Evolutionary conservation across 148 eudicot species (phyloP).

Genomic region (Camellia sinensis): DNA sequence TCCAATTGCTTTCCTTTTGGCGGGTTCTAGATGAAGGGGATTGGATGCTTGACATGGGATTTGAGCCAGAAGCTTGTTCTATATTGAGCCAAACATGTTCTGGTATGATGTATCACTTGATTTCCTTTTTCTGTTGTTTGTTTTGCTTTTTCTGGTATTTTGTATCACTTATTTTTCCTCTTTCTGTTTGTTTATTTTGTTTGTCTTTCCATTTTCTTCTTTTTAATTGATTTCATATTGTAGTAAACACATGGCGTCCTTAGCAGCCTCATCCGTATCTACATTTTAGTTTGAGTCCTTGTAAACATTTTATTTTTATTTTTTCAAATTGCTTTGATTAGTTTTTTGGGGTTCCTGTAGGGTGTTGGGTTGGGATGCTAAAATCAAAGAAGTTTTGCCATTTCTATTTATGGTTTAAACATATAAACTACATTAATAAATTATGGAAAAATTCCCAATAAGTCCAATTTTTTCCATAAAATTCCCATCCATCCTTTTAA

Average conservation of each 20-base stretch:
- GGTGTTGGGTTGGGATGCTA: no score
- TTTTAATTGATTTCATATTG: background rate
- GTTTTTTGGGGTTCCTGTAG: no score
- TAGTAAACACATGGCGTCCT: background rate
- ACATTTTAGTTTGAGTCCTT: background rate
- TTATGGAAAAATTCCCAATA: no score
- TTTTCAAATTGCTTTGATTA: no score
- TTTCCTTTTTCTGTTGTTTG: background rate
- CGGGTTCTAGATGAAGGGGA: constrained; percentile 98
- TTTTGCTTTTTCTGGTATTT: background rate
- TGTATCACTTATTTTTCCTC: background rate
- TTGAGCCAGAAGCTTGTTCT: constrained; percentile 93
- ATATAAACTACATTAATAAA: no score
- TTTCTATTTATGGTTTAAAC: no score
- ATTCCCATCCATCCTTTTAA: no score
- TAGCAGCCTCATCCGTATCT: background rate
- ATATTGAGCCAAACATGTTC: constrained; percentile 76
- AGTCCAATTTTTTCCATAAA: no score
- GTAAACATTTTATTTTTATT: background rate
- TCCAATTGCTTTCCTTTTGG: constrained; percentile 1
- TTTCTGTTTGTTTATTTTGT: background rate
- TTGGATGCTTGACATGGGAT: constrained; percentile 99
- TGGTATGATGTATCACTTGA: constrained; percentile 41
- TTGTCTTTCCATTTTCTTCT: background rate
- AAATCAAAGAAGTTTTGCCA: no score